Evolutionary conservation across 306 rosid species (phyloP).

Genomic region (Vigna nakashimae): DNA sequence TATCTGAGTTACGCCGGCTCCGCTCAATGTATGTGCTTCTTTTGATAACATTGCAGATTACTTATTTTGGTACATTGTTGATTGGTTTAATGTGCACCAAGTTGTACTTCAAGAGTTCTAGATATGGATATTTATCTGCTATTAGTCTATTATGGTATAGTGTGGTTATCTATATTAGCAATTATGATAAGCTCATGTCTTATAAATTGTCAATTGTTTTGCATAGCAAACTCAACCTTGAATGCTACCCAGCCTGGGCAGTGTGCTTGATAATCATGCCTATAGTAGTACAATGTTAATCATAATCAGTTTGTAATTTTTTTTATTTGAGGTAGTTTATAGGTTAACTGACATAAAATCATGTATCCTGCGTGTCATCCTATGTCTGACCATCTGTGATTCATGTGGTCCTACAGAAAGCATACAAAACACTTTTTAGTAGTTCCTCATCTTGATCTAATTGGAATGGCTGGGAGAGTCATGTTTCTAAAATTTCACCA

Average conservation of each 20-base stretch:
- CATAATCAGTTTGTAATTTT: neutral
- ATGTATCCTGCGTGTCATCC: constrained; percentile 22
- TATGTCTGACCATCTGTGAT: neutral
- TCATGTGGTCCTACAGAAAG: constrained; percentile 26
- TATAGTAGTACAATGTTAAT: neutral
- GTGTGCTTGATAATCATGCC: neutral
- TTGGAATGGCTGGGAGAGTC: constrained; percentile 32
- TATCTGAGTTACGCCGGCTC: constrained; percentile 88
- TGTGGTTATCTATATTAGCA: neutral
- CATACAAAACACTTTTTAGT: neutral
- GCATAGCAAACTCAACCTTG: neutral
- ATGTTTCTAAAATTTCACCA: constrained; percentile 25
- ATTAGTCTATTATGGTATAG: neutral
- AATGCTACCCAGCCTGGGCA: neutral
- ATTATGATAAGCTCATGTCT: constrained; percentile 5
- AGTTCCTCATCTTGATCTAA: neutral
- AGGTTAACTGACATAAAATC: constrained; percentile 6
- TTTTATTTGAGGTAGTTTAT: constrained; percentile 22
- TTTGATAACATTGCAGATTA: constrained; percentile 33
- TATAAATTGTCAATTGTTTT: neutral
- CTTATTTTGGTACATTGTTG: constrained; percentile 27
- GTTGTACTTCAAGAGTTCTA: constrained; percentile 2
- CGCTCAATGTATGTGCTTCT: constrained; percentile 78
- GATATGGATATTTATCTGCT: constrained; percentile 7
- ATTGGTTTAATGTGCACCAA: constrained; percentile 11